These are phyloP conservation scores for Monascus ruber DNA, from an alignment of 2,329 filamentous ascomycete genomes.

Conservation along the genomic window DNA sequence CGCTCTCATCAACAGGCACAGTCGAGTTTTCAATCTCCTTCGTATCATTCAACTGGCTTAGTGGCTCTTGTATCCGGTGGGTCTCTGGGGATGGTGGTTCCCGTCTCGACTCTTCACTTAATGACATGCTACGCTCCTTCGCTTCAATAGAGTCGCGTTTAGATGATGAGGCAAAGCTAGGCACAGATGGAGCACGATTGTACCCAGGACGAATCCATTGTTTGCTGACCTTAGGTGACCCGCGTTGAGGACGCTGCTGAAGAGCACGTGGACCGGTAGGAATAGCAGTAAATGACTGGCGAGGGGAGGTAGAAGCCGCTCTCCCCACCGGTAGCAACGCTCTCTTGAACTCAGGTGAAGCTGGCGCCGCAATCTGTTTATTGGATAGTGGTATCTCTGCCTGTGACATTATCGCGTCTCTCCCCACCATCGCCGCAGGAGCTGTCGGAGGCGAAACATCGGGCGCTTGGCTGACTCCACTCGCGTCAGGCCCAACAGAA, in stretches of 20 bases:
- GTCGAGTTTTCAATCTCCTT: not conserved
- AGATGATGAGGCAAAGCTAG: slow-evolving; percentile 7
- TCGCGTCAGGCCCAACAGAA: slow-evolving; percentile 5
- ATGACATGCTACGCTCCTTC: slow-evolving; percentile 10
- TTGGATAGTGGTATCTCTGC: slow-evolving; percentile 10
- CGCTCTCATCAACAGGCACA: not conserved
- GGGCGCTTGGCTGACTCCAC: slow-evolving; percentile 9
- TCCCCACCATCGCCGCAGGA: slow-evolving; percentile 23
- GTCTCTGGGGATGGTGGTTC: slow-evolving; percentile 4
- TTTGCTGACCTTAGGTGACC: slow-evolving; percentile 24
- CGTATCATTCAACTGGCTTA: not conserved
- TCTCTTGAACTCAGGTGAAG: slow-evolving; percentile 17
- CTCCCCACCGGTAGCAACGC: slow-evolving; percentile 14
- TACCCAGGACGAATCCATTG: slow-evolving; percentile 30
- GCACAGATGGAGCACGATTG: slow-evolving; percentile 11
- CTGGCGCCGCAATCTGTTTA: slow-evolving; percentile 9
- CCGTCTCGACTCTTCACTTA: slow-evolving; percentile 10
- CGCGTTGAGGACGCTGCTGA: slow-evolving; percentile 23
- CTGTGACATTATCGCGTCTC: slow-evolving; percentile 10
- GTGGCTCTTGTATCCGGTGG: not conserved
- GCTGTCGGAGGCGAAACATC: slow-evolving; percentile 27
- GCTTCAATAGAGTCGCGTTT: slow-evolving; percentile 24
- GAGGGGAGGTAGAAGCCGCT: slow-evolving; percentile 26
- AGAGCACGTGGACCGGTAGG: slow-evolving; percentile 32
- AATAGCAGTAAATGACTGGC: slow-evolving; percentile 23